These are phyloP conservation scores for Zymoseptoria brevis DNA, from an alignment of 2,329 filamentous ascomycete genomes.

Conservation along the genomic window DNA sequence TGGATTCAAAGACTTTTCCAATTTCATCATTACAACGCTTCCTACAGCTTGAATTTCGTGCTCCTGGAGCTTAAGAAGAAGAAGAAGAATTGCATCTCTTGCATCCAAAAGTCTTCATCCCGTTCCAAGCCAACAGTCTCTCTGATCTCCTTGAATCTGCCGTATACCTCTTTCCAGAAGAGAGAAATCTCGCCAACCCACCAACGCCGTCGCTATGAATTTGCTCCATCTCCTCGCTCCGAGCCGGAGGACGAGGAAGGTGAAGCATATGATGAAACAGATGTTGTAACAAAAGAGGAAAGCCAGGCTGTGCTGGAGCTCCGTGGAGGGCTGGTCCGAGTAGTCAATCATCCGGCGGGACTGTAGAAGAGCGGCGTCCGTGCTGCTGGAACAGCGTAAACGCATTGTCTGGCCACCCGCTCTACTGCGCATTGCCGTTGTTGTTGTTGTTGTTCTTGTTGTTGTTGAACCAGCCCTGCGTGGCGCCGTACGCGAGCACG, in stretches of 20 bases:
- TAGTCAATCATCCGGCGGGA: background rate
- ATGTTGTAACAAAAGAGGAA: background rate
- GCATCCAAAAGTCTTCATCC: background rate
- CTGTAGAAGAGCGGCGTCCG: background rate
- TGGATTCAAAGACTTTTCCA: too few species aligned
- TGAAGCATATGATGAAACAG: background rate
- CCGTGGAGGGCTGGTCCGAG: background rate
- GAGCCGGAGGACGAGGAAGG: too few species aligned
- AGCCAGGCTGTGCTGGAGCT: background rate
- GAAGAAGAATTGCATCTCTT: background rate
- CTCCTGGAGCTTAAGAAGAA: too few species aligned
- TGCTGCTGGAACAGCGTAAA: too few species aligned
- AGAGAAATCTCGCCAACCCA: too few species aligned
- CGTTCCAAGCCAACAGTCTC: too few species aligned
- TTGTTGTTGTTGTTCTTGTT: conserved; percentile 15
- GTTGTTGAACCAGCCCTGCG: conserved; percentile 19
- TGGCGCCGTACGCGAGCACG: conserved; percentile 28
- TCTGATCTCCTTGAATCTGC: too few species aligned
- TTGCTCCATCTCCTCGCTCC: background rate
- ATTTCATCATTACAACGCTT: background rate
- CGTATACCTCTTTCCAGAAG: too few species aligned
- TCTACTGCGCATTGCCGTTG: conserved; percentile 2
- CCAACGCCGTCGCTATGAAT: background rate
- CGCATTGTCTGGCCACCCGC: background rate
- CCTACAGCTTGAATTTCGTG: too few species aligned